Evolutionary conservation across 331 rosid genomes (phyloP).

Genomic region (Quercus lobata): DNA sequence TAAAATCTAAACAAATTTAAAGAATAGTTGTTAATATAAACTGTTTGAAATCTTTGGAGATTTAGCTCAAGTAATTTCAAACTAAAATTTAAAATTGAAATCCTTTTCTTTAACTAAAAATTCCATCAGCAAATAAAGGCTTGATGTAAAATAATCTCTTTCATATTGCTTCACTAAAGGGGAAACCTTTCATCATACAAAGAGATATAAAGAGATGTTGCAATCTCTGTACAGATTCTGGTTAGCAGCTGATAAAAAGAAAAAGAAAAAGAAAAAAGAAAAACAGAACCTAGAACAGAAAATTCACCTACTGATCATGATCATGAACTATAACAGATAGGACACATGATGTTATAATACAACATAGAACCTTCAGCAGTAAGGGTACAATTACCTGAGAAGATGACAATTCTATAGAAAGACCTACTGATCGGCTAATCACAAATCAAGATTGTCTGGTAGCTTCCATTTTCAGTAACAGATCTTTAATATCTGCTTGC

Average conservation of each 20-base stretch:
- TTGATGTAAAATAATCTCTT: slow-evolving; percentile 8
- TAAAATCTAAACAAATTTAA: too few species aligned
- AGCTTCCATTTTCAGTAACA: slow-evolving; percentile 89
- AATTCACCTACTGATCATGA: slow-evolving; percentile 35
- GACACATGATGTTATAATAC: slow-evolving; percentile 29
- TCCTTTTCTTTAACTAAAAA: background rate
- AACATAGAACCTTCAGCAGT: slow-evolving; percentile 36
- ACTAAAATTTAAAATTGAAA: too few species aligned
- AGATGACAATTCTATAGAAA: slow-evolving; percentile 18
- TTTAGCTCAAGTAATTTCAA: too few species aligned
- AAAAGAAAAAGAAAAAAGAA: slow-evolving; percentile 10
- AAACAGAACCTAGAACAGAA: slow-evolving; percentile 19
- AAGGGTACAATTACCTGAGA: slow-evolving; percentile 34
- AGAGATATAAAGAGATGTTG: slow-evolving; percentile 38
- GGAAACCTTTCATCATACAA: slow-evolving; percentile 32
- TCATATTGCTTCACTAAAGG: slow-evolving; percentile 25
- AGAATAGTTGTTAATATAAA: too few species aligned
- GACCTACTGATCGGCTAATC: slow-evolving; percentile 21
- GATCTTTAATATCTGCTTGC: slow-evolving; percentile 88
- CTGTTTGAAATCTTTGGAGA: too few species aligned
- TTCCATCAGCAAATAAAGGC: background rate
- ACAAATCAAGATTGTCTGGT: slow-evolving; percentile 74
- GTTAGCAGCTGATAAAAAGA: slow-evolving; percentile 48
- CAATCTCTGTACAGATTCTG: slow-evolving; percentile 55
- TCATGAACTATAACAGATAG: slow-evolving; percentile 33